These are phyloP conservation scores for Hamamelis virginiana DNA, from an alignment of 164 flowering plant species.

Conservation along the genomic window DNA sequence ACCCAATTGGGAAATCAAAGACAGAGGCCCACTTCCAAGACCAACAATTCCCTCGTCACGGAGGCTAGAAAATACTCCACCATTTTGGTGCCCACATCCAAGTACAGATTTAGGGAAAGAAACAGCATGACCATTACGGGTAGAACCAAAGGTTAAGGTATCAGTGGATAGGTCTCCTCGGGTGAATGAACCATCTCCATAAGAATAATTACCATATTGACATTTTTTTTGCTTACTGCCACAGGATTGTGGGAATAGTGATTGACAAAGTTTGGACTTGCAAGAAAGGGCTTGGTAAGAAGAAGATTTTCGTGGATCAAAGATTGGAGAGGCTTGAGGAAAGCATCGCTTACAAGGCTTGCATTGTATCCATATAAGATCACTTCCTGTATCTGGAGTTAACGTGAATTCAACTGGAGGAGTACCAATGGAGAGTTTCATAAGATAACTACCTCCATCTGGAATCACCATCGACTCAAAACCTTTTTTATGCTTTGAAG, in stretches of 20 bases:
- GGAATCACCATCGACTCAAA: background rate
- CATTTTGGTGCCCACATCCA: constrained; percentile 31
- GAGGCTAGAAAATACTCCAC: constrained; percentile 21
- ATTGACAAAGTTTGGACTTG: constrained; percentile 12
- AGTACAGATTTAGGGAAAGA: constrained; percentile 6
- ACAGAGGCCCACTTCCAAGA: constrained; percentile 25
- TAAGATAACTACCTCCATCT: constrained; percentile 19
- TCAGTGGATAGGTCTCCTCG: constrained; percentile 26
- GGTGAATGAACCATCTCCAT: constrained; percentile 34
- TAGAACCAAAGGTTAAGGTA: constrained; percentile 25
- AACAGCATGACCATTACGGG: background rate
- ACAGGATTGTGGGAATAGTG: background rate
- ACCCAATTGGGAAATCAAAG: constrained; percentile 21
- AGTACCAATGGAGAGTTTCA: constrained; percentile 31
- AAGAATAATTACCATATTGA: constrained; percentile 2
- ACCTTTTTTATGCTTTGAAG: background rate
- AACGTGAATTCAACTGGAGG: constrained; percentile 23
- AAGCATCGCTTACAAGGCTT: constrained; percentile 31
- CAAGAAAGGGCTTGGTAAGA: constrained; percentile 26
- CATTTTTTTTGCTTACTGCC: background rate
- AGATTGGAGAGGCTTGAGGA: constrained; percentile 33
- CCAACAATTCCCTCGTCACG: constrained; percentile 27
- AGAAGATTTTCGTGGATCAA: constrained; percentile 24
- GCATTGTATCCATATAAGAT: constrained; percentile 46
- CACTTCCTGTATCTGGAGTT: constrained; percentile 49